Percentiles rank a stretch among this genome's conserved stretches.
phyloP scores from a whole-genome alignment of 2,329 filamentous ascomycete species.

The Diaporthe amygdali region DNA sequence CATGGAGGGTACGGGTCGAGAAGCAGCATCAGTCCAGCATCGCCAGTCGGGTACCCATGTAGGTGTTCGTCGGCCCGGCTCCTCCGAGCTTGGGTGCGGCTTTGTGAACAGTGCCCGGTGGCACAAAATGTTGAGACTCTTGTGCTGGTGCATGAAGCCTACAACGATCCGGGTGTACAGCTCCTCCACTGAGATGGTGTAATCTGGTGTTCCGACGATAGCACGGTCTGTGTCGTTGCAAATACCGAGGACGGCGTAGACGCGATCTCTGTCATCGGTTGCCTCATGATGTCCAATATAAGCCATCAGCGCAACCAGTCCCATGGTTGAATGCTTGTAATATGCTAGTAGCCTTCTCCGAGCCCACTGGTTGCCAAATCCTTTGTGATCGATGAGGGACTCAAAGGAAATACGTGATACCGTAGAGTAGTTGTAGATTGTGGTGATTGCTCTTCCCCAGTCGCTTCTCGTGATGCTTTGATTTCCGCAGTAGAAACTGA shows the following conservation, averaged over 20 bases:
- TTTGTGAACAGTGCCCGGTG: not conserved
- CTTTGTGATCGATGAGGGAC: no score
- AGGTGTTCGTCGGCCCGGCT: not conserved
- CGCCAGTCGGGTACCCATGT: not conserved
- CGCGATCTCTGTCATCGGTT: not conserved
- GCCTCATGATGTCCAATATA: not conserved
- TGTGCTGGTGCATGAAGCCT: not conserved
- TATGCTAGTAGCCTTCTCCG: slow-evolving; percentile 1
- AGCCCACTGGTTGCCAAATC: slow-evolving; percentile 8
- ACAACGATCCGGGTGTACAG: not conserved
- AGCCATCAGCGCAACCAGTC: slow-evolving; percentile 7
- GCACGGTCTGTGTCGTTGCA: not conserved
- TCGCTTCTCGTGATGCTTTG: not conserved
- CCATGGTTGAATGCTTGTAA: not conserved
- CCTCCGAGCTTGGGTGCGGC: no score
- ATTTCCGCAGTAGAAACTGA: not conserved
- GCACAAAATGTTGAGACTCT: slow-evolving; percentile 3
- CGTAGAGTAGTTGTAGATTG: not conserved
- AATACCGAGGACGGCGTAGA: not conserved
- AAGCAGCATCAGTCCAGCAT: not conserved
- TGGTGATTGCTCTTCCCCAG: not conserved
- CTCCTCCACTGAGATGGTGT: not conserved
- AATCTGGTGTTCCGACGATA: not conserved
- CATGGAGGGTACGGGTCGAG: slow-evolving; percentile 20
- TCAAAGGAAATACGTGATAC: no score